phyloP scores from a whole-genome alignment of 2,329 filamentous ascomycete genomes.

The Fusarium temperatum region DNA sequence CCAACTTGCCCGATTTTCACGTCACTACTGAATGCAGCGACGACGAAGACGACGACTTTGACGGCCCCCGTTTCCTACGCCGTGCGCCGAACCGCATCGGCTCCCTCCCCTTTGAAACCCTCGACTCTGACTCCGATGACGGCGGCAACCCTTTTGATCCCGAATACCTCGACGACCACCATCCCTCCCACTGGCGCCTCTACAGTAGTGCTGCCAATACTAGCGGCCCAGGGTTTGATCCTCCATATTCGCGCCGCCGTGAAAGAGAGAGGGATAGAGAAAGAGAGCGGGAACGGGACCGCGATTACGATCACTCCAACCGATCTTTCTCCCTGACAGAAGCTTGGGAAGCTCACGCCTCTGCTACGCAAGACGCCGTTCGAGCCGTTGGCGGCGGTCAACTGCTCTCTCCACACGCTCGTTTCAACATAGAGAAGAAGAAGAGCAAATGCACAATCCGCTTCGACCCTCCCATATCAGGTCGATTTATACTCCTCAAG shows the following conservation, averaged over 20 bases:
- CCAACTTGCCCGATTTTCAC: slow-evolving; percentile 58
- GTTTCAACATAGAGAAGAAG: slow-evolving; percentile 83
- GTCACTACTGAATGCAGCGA: slow-evolving; percentile 70
- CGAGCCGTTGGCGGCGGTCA: slow-evolving; percentile 66
- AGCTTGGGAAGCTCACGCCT: slow-evolving; percentile 58
- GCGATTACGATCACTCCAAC: slow-evolving; percentile 26
- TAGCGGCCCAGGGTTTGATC: slow-evolving; percentile 22
- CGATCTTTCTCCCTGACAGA: slow-evolving; percentile 43
- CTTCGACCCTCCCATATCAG: slow-evolving; percentile 84
- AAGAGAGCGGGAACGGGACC: slow-evolving; percentile 19
- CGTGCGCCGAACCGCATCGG: slow-evolving; percentile 63
- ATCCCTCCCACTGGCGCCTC: slow-evolving; percentile 37
- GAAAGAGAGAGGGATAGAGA: slow-evolving; percentile 35
- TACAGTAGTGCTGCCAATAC: slow-evolving; percentile 31
- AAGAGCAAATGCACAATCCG: slow-evolving; percentile 87
- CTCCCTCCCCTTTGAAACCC: slow-evolving; percentile 63
- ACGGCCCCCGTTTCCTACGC: slow-evolving; percentile 43
- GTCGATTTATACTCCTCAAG: slow-evolving; percentile 86
- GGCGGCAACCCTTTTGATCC: slow-evolving; percentile 40
- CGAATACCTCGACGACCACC: slow-evolving; percentile 42
- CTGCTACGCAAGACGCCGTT: slow-evolving; percentile 65
- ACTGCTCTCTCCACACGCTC: slow-evolving; percentile 76
- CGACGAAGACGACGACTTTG: slow-evolving; percentile 59
- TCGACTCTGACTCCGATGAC: slow-evolving; percentile 50
- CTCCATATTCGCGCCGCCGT: slow-evolving; percentile 17